Evolutionary conservation across 1,284 basidiomycete species (phyloP), one percentile per base, ranked within the genome.

Genomic region (Ganoderma multipileum): DNA sequence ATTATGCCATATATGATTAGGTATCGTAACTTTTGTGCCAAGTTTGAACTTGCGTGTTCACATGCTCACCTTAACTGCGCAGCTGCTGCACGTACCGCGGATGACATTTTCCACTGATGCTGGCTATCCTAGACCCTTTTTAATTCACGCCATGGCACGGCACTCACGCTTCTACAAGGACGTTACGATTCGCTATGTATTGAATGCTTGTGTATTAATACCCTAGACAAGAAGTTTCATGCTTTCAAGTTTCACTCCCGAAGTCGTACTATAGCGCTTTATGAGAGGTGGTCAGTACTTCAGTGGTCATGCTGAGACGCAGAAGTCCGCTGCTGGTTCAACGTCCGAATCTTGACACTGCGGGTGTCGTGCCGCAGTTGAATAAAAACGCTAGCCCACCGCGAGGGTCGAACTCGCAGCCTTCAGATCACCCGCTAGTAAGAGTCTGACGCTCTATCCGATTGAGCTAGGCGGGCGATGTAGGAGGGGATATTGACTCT

Each of bases 391-490:
- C 26, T 90, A 93, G 91, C 90, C 91, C 91, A 93, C 90, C 91
- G 91, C 90, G 91, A 91, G 91, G 90, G 90, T 92, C 91, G 91
- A 93, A 93, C 91, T 92, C 90, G 91, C 91, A 93, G 90, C 90
- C 91, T 92, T 92, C 91, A 91, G 89, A 90, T 90, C 63, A 57
- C 63, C 61, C 61, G 61, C 61, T 44, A n/a, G 41, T 78, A 79
- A 78, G 76, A 91, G 91, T 91, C 91, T 91, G 89, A 91, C 89
- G 91, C 90, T 92, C 91, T 92, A 90, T 89, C 91, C 91, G 89
- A 92, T 91, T 92, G 90, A 92, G 90, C 90, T 91, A 91, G 89
- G 89, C 89, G 85, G 89, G 89, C 89, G 57, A 38, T 63, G 9
- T 3, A 0, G 18, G 2, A n/a, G n/a, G n/a, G 33, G 1, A 33